Conservation (phyloP, 148 eudicot genomes). For the Silene conica region DNA sequence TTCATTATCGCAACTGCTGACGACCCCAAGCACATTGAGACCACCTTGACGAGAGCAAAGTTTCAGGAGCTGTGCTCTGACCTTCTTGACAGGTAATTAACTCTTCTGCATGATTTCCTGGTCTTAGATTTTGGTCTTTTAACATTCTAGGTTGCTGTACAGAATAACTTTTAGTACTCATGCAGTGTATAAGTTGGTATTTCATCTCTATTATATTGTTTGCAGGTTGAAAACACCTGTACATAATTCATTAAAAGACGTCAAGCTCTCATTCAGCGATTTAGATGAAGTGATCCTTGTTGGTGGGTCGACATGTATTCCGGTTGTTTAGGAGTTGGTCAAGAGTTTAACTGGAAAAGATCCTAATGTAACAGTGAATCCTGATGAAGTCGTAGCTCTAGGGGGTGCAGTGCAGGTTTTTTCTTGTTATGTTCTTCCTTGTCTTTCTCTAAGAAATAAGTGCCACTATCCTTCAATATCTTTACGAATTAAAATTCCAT, state of each 20-base stretch:
- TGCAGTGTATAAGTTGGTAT: not conserved
- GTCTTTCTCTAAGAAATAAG: not conserved
- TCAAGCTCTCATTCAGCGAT: constrained; percentile 77
- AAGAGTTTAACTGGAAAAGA: constrained; percentile 87
- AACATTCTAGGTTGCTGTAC: not conserved
- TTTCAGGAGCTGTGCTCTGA: constrained; percentile 94
- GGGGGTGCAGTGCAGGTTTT: constrained; percentile 97
- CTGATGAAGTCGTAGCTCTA: constrained; percentile 99
- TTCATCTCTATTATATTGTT: not conserved
- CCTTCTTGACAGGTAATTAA: constrained; percentile 77
- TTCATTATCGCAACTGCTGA: constrained; percentile 96
- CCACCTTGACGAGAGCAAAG: constrained; percentile 89
- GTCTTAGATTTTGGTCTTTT: not conserved
- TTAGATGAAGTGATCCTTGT: constrained; percentile 95
- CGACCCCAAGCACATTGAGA: constrained; percentile 95
- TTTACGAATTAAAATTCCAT: too few species aligned
- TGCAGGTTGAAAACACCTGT: constrained; percentile 79
- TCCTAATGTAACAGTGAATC: constrained; percentile 91
- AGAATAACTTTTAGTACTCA: not conserved
- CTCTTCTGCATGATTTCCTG: too few species aligned
- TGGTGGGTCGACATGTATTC: constrained; percentile 94
- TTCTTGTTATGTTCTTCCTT: not conserved
- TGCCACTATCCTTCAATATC: too few species aligned
- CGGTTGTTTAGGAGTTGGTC: constrained; percentile 86
- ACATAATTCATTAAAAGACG: constrained; percentile 82